Evolutionary conservation across 2,329 filamentous ascomycete genomes (phyloP), one percentile per base, ranked within the genome.

Genomic region (Zymoseptoria tritici): DNA sequence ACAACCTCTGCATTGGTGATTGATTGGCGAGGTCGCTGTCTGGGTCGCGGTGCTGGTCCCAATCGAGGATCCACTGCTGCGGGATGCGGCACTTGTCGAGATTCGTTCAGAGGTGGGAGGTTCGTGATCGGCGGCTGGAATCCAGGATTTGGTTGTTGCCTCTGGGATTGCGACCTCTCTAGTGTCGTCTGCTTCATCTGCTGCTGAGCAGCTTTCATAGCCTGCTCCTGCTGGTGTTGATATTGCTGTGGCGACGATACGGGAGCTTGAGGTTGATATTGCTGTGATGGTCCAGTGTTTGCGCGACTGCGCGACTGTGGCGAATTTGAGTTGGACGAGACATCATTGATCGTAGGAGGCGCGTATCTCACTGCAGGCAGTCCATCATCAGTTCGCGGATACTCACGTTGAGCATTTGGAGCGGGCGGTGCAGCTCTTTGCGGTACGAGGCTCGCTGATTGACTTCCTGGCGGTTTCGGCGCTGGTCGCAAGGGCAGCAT

Each of bases 211-310:
- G 89, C 85, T 7, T 85, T 84, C 81, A 93, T 85, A 46, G 90
- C 89, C 70, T 92, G 88, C 70, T 95, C 89, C 72, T 96, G 91
- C 72, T 96, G 90, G 68, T 94, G 87, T 63, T 80, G 79, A 57
- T 80, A 79, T 64, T 79, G 76, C 57, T 77, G 75, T 22, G 76
- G 75, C 42, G 73, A 74, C 57, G 70, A 73, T 9, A 75, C 70
- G 4, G 76, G 75, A n/a, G 74, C 74, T 83, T 89, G 58, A 78
- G 78, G 52, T 75, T 73, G 70, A 21, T 71, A 66, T 29, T 72
- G 69, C 51, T 75, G 71, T 21, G 73, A 72, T n/a, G 75, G 67
- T 13, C 75, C 76, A 42, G 77, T 79, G 60, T 79, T 79, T 11
- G 76, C 71, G 54, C 77, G 72, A 65, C 72, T 78, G 51, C 76